phyloP scores from a whole-genome alignment of 192 early-diverging fungal genomes.

The Backusella mclennaniae region DNA sequence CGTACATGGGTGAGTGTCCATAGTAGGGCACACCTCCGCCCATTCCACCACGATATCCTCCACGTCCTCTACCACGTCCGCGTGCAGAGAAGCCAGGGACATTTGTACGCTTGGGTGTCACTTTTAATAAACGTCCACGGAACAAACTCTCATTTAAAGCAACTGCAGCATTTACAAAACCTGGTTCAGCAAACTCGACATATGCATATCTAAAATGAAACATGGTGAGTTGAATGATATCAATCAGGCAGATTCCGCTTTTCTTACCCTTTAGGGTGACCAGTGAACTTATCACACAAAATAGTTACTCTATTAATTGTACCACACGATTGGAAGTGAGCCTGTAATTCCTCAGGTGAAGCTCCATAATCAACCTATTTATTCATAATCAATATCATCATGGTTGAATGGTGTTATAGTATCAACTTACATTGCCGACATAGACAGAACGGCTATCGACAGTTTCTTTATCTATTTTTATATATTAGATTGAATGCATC shows the following conservation, averaged over 20 bases:
- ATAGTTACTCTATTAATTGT: constrained; percentile 97
- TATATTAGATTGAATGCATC: neutral
- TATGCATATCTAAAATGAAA: constrained; percentile 71
- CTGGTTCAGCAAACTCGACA: constrained; percentile 90
- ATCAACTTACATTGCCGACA: constrained; percentile 78
- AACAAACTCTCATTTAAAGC: constrained; percentile 87
- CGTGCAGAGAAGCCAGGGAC: constrained; percentile 80
- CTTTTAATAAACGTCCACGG: constrained; percentile 83
- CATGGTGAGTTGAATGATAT: neutral
- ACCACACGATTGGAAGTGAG: constrained; percentile 93
- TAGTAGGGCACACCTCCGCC: constrained; percentile 22
- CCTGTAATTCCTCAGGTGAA: constrained; percentile 93
- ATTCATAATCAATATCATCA: neutral
- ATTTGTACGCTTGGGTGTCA: constrained; percentile 87
- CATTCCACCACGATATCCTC: constrained; percentile 67
- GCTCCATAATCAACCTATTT: constrained; percentile 83
- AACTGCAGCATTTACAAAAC: constrained; percentile 79
- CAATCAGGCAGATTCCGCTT: no score
- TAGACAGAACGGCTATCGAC: constrained; percentile 89
- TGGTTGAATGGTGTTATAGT: neutral
- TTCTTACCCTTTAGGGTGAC: constrained; percentile 76
- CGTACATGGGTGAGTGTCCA: constrained; percentile 41
- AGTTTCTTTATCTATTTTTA: constrained; percentile 60
- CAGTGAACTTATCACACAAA: constrained; percentile 91
- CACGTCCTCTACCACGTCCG: constrained; percentile 74